Conservation (phyloP, 2,329 filamentous ascomycete genomes). For the Thelonectria olida region DNA sequence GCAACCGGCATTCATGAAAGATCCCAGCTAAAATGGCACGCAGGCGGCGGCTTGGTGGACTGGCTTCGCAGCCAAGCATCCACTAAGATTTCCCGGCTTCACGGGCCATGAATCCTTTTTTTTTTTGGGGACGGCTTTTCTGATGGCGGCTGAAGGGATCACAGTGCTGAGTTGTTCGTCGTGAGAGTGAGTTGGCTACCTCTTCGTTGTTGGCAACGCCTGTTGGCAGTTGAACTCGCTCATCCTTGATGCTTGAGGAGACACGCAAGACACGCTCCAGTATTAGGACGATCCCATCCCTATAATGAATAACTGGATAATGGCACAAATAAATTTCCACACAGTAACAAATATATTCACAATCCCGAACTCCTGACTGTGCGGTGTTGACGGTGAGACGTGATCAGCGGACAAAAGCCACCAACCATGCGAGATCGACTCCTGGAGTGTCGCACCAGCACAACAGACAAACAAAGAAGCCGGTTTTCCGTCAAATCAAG, state of each 20-base stretch:
- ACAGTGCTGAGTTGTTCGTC: background rate
- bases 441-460: constrained; percentile 16
- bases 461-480: constrained; percentile 7
- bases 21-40: constrained; percentile 3
- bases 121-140: background rate
- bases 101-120: background rate
- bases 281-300: background rate
- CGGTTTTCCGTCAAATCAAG: background rate
- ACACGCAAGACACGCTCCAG: background rate
- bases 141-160: background rate
- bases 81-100: background rate
- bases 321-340: background rate
- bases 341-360: background rate
- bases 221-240: background rate
- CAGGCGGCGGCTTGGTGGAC: constrained; percentile 3
- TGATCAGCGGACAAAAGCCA: background rate
- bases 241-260: background rate
- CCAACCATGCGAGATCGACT: constrained; percentile 7
- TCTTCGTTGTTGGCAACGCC: too few relatives aligned
- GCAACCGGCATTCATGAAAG: background rate
- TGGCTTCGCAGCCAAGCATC: background rate
- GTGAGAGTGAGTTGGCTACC: background rate
- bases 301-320: background rate
- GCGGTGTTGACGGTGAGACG: constrained; percentile 8
- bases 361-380: background rate